Evolutionary conservation across 495 filamentous ascomycete species (phyloP), one percentile per base, ranked within the genome.

Genomic region (Neurospora sublineolata): DNA sequence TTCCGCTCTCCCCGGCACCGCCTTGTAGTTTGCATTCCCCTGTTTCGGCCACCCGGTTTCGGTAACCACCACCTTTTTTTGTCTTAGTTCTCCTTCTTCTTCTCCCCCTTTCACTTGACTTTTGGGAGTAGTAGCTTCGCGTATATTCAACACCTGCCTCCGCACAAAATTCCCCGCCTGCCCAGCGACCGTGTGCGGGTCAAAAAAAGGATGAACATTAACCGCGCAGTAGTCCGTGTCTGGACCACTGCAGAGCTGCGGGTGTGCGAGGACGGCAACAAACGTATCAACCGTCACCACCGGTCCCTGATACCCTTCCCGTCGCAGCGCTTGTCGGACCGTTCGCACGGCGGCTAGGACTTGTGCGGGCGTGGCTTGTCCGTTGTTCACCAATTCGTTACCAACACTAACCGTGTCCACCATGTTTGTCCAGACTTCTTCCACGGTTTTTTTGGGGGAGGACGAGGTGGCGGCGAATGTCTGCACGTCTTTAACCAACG

Each of bases 141-240:
- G 73, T 33, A 85, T 77, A 37, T 77, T 79, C 3, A 81, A 80
- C 44, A 97, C 85, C 37, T 82, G 82, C 23, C 81, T 78, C 23
- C 84, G 83, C 5, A 92, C 85, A 75, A 91, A 97, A 4, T 79
- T 71, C 14, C 93, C 94, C 8, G 93, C 87, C 37, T 83, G 77
- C 1, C 80, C 76, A 6, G 93, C 82, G 8, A 72, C 76, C 37
- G 87, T 84, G 11, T 84, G 86, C 3, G 83, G 80, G 73, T 94
- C 90, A 78, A 97, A 97, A 84, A 94, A 97, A 14, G 93, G 86
- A 76, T 97, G 94, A 72, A 87, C 85, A 76, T 97, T 97, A 42
- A 90, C 87, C 1, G 93, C 91, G 75, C 89, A 92, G 80, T 90
- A 93, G 74, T 96, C 93, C 8, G 89, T 91, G 3, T 64, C 52